Conservation (phyloP, 2,329 filamentous ascomycete species). For the Colletotrichum sp. region DNA sequence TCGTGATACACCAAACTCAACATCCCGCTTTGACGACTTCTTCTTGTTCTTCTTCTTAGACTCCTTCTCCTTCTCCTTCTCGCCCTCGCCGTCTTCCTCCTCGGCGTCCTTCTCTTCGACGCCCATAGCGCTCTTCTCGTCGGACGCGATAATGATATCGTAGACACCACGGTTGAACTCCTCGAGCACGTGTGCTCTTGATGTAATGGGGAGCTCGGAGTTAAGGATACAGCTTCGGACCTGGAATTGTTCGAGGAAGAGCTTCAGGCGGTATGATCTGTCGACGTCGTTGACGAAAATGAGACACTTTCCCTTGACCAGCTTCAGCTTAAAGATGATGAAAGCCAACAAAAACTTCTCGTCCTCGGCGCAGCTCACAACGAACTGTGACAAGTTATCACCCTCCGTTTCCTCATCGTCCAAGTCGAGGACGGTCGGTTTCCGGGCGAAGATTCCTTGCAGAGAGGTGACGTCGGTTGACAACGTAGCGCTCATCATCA, state of each 20-base stretch:
- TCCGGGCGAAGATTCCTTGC: conserved; percentile 83
- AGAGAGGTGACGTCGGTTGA: conserved; percentile 86
- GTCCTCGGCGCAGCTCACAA: conserved; percentile 91
- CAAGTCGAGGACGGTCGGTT: conserved; percentile 80
- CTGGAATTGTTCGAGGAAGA: conserved; percentile 96
- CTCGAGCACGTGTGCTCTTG: conserved; percentile 90
- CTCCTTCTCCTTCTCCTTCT: conserved; percentile 41
- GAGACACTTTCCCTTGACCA: conserved; percentile 89
- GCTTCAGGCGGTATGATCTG: conserved; percentile 85
- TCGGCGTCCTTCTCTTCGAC: conserved; percentile 55
- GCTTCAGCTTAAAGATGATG: conserved; percentile 91
- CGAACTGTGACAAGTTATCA: conserved; percentile 82
- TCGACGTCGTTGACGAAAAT: conserved; percentile 83
- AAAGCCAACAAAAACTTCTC: conserved; percentile 95
- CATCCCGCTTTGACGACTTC: conserved; percentile 70
- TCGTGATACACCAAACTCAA: conserved; percentile 88
- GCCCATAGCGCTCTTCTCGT: conserved; percentile 86
- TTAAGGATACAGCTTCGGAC: conserved; percentile 94
- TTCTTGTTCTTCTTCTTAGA: conserved; percentile 64
- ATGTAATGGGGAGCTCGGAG: conserved; percentile 92
- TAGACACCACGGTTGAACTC: conserved; percentile 98
- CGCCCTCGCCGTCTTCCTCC: conserved; percentile 47
- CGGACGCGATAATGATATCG: conserved; percentile 96
- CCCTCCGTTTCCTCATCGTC: conserved; percentile 82
- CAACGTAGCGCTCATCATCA: conserved; percentile 93